Evolutionary conservation across 1,284 basidiomycete species (phyloP).

Genomic region (Austroboletus olivaceoglutinosus): DNA sequence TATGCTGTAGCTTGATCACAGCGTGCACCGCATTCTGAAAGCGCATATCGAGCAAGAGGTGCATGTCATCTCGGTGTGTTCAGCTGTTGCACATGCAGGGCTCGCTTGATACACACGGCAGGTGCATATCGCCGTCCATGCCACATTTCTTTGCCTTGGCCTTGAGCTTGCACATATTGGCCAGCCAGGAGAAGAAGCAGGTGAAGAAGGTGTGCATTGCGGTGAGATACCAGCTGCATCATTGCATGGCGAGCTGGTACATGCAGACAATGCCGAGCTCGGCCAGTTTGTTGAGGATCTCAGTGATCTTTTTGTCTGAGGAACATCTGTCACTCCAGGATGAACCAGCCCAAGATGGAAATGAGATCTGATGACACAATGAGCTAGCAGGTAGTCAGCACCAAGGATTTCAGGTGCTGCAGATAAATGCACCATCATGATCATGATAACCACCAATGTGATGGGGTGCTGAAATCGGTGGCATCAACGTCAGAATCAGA

Average conservation of each 20-base stretch:
- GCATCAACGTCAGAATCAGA: not conserved
- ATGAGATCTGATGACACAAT: constrained; percentile 72
- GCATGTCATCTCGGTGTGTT: constrained; percentile 9
- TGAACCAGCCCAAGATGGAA: constrained; percentile 77
- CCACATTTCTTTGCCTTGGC: not conserved
- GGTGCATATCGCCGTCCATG: not conserved
- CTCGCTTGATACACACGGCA: too few relatives aligned
- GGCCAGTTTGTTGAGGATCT: constrained; percentile 43
- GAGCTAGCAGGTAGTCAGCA: constrained; percentile 10
- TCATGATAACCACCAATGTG: constrained; percentile 65
- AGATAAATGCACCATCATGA: constrained; percentile 52
- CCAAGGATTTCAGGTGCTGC: not conserved
- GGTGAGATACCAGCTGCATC: constrained; percentile 15
- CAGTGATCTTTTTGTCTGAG: constrained; percentile 62
- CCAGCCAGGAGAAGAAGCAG: constrained; percentile 14
- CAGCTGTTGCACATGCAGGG: too few relatives aligned
- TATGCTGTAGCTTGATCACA: constrained; percentile 31
- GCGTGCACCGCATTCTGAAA: constrained; percentile 33
- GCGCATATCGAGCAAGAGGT: constrained; percentile 28
- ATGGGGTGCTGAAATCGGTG: constrained; percentile 43
- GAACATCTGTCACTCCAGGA: constrained; percentile 70
- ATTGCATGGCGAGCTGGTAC: constrained; percentile 22
- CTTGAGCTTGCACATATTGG: not conserved
- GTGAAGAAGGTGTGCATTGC: constrained; percentile 9
- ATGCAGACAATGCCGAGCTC: constrained; percentile 39